A percentile compares a stretch with the other conserved stretches of the same genome.
phyloP scores from a whole-genome alignment of 1,284 basidiomycete species.

The Ceratobasidium sp. region DNA sequence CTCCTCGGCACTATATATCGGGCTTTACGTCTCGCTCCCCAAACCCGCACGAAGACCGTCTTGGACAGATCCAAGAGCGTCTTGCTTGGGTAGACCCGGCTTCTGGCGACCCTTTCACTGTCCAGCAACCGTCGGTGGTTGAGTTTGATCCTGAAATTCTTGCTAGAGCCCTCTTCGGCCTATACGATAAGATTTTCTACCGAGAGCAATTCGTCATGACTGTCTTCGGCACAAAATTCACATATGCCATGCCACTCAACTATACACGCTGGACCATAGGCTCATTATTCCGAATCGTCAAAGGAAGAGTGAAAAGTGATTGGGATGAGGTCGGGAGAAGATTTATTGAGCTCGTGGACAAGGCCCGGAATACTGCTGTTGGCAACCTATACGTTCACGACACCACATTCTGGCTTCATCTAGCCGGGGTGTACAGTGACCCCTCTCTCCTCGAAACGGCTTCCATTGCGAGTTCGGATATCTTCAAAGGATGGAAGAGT shows the following conservation, averaged over 20 bases:
- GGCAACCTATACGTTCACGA: neutral
- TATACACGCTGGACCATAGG: neutral
- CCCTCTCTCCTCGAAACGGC: neutral
- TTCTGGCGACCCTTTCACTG: neutral
- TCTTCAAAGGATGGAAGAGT: neutral
- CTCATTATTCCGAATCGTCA: neutral
- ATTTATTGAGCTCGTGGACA: neutral
- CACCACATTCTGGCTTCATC: neutral
- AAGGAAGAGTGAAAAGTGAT: neutral
- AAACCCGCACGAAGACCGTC: neutral
- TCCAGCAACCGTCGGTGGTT: neutral
- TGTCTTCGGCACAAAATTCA: neutral
- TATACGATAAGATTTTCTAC: slow-evolving; percentile 4
- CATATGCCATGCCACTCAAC: neutral
- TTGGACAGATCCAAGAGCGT: neutral
- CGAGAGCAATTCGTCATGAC: neutral
- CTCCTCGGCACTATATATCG: neutral
- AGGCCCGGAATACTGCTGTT: neutral
- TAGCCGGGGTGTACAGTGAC: neutral
- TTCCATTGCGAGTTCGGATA: neutral
- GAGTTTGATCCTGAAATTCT: neutral
- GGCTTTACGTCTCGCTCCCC: neutral
- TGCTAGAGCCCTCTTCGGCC: neutral
- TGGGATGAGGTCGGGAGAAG: neutral
- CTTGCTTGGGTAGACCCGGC: neutral